Percentiles rank a stretch among this genome's conserved stretches.
Conservation (phyloP, 805 yeast species). For the Zygoascus biomembranicola region DNA sequence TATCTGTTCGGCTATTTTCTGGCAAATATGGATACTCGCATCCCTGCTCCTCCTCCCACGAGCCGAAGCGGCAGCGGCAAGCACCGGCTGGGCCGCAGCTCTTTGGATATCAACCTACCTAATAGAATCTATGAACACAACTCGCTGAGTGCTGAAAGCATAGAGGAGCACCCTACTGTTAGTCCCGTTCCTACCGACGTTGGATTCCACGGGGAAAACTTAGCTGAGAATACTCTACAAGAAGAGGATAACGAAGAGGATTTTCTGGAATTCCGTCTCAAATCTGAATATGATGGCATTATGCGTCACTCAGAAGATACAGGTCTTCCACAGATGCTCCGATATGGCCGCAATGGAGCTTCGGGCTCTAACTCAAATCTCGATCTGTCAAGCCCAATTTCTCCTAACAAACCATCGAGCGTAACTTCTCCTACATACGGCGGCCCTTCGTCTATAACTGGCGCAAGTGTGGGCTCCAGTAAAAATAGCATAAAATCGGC, state of each 20-base stretch:
- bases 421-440: too few relatives aligned
- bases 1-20: too few relatives aligned
- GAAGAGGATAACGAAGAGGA: constrained; percentile 18
- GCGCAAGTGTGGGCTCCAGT: neutral
- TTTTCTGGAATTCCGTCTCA: constrained; percentile 32
- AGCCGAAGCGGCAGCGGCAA: neutral
- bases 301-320: constrained; percentile 11
- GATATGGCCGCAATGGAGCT: constrained; percentile 8
- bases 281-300: constrained; percentile 20
- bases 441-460: neutral
- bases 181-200: neutral
- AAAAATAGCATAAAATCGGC: neutral
- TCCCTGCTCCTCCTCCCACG: neutral
- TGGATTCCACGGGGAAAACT: neutral
- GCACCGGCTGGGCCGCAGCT: neutral
- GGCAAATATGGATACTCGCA: neutral
- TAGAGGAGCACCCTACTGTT: neutral
- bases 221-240: neutral
- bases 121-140: neutral
- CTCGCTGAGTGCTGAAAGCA: neutral
- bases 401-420: neutral
- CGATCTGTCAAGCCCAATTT: neutral
- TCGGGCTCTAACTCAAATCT: neutral
- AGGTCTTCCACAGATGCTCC: constrained; percentile 16
- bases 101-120: neutral